Base-by-base conservation (phyloP, 106 monocot species). In the Dendrobium nobile region DNA sequence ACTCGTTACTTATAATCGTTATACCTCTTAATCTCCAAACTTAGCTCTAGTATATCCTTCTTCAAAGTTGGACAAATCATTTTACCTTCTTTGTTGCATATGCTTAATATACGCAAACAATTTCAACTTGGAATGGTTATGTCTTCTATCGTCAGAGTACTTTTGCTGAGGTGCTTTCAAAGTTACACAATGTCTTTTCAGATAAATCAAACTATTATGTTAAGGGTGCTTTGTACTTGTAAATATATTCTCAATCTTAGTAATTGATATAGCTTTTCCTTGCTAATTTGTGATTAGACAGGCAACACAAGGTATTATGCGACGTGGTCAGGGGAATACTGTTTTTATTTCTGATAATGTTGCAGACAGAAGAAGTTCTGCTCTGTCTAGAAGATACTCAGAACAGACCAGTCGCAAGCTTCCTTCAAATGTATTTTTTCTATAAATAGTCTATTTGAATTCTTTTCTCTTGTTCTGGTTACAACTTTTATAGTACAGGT, bases 261-360 rank as follows among this genome's bases (percentile, higher is more conserved):
- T 43, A 26, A 44, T 74, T 74, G 19, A 44, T 43, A 20, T 17
- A 42, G 40, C n/a, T 74, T 19, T 74, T 74, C 74, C 44, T 74
- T 42, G 7, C 20, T 20, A 11, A 27, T 74, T 74, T 44, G 20
- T 41, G 20, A 74, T 44, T 74, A 44, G 74, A 74, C 20, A 74
- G 42, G 74, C 19, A 74, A 44, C 16, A 22, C 19, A 20, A 17
- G 6, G 18, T 44, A 22, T 37, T 16, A 86, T 86, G 86, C 79
- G 70, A 64, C 82, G 83, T 83, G 83, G 37, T 48, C 77, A 80
- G 83, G 80, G 83, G 59, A 80, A 72, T 47, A 72, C 31, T 17
- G 54, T 37, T 55, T 24, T 72, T 22, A 24, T 8, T 79, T n/a
- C 65, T 79, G 80, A 83, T 7, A 82, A 76, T 41, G 43, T 37